phyloP scores from a whole-genome alignment of 2,329 filamentous ascomycete genomes.

The Pseudogymnoascus sp. region DNA sequence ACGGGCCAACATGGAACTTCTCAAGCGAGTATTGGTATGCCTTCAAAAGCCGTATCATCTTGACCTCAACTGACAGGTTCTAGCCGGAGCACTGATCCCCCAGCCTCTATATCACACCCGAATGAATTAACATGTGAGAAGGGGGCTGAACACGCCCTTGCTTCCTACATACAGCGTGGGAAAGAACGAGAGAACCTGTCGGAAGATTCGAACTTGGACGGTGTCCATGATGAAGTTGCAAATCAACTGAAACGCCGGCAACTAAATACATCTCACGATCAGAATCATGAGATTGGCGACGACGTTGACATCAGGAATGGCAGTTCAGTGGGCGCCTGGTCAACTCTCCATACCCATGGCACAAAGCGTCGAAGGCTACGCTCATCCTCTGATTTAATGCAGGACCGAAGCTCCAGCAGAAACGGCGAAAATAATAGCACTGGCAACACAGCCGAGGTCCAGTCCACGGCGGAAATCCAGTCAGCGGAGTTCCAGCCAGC shows the following conservation, averaged over 20 bases:
- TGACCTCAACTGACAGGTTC: neutral
- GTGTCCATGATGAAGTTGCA: neutral
- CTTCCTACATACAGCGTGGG: neutral
- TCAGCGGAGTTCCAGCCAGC: neutral
- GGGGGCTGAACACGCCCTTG: neutral
- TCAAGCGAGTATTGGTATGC: neutral
- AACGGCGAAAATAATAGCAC: neutral
- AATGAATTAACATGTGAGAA: neutral
- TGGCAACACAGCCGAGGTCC: neutral
- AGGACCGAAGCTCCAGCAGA: too few species aligned
- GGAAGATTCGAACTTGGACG: neutral
- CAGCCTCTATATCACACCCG: neutral
- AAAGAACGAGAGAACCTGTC: neutral
- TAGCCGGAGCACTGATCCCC: neutral
- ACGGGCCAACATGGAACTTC: neutral
- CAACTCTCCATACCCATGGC: neutral
- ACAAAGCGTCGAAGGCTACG: neutral
- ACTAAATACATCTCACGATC: neutral
- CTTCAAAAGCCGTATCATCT: neutral
- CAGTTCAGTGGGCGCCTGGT: neutral
- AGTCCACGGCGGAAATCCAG: neutral
- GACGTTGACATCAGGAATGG: constrained; percentile 43
- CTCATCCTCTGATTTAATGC: too few species aligned
- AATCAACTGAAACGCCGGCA: neutral
- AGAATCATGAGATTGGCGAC: constrained; percentile 35